Evolutionary conservation across 257 asterid species (phyloP).

Genomic region (Solanum virginianum): DNA sequence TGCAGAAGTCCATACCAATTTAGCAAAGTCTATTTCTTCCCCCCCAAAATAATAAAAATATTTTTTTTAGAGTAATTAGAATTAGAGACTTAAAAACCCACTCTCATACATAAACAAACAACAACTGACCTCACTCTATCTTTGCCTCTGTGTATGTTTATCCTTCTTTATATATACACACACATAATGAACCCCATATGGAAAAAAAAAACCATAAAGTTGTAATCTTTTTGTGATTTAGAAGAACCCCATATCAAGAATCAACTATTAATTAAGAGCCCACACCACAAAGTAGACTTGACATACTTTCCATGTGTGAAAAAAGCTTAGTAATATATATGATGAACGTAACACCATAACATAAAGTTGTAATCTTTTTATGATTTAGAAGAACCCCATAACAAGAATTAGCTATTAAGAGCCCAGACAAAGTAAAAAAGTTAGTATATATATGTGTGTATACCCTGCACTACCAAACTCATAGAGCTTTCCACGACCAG

Average conservation of each 20-base stretch:
- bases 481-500: constrained; percentile 84
- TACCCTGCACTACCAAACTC: constrained; percentile 80
- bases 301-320: background rate
- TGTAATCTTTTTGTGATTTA: background rate
- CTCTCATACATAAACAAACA: background rate
- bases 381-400: background rate
- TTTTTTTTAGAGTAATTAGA: background rate
- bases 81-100: background rate
- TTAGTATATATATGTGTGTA: background rate
- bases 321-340: background rate
- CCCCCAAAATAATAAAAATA: background rate
- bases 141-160: background rate
- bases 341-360: background rate
- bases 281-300: background rate
- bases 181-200: background rate
- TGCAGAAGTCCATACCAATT: background rate
- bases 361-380: background rate
- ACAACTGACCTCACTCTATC: background rate
- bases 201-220: background rate
- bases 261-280: background rate
- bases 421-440: background rate
- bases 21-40: background rate
- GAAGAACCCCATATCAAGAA: background rate
- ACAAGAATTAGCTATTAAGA: background rate
- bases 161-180: background rate